These are phyloP conservation scores for Fusarium piperis DNA, from an alignment of 2,329 filamentous ascomycete species.

Conservation along the genomic window DNA sequence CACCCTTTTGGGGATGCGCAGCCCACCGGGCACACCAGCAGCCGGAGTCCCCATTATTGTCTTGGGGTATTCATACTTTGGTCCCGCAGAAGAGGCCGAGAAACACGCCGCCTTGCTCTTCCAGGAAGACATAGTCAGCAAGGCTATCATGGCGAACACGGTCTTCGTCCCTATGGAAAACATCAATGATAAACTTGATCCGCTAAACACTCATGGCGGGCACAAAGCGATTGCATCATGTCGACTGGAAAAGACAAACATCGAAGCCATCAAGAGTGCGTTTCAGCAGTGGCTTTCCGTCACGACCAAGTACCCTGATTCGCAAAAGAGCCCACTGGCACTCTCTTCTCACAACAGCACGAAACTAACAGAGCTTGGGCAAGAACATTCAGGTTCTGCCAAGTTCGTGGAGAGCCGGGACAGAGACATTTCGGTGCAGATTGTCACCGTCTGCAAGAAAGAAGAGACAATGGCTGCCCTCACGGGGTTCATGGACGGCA, in stretches of 20 bases:
- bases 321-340: slow-evolving; percentile 16
- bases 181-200: slow-evolving; percentile 36
- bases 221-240: slow-evolving; percentile 42
- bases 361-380: slow-evolving; percentile 7
- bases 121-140: slow-evolving; percentile 13
- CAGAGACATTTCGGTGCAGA: slow-evolving; percentile 21
- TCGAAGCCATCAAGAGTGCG: slow-evolving; percentile 22
- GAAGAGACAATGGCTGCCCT: slow-evolving; percentile 16
- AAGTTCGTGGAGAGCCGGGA: slow-evolving; percentile 37
- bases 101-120: slow-evolving; percentile 28
- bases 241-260: slow-evolving; percentile 27
- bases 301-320: slow-evolving; percentile 32
- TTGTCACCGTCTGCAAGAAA: slow-evolving; percentile 16
- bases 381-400: neutral
- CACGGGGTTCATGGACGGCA: slow-evolving; percentile 4
- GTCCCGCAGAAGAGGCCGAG: slow-evolving; percentile 39
- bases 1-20: slow-evolving; percentile 40
- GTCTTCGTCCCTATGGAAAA: slow-evolving; percentile 27
- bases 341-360: slow-evolving; percentile 27
- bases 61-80: slow-evolving; percentile 37
- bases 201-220: slow-evolving; percentile 42
- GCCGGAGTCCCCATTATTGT: slow-evolving; percentile 45
- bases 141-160: slow-evolving; percentile 39
- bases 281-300: slow-evolving; percentile 40
- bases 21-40: slow-evolving; percentile 43